phyloP scores from a whole-genome alignment of 2,329 filamentous ascomycete genomes.

The Karstenula rhodostoma region DNA sequence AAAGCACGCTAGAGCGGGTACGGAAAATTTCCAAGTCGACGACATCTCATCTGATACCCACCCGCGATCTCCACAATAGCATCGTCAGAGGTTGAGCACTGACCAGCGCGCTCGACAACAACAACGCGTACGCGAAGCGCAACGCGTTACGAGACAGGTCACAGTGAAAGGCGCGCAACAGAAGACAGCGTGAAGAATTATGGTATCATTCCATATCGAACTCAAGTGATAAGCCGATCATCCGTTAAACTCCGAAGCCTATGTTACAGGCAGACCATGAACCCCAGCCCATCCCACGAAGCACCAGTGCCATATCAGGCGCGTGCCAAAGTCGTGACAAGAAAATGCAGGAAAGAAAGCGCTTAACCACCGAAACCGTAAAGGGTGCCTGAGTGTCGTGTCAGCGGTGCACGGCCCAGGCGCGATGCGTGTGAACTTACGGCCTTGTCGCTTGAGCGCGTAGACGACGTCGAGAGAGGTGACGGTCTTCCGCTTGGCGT shows the following conservation, averaged over 20 bases:
- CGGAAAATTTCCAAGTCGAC: not conserved
- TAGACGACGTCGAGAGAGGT: slow-evolving; percentile 70
- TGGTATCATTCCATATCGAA: slow-evolving; percentile 47
- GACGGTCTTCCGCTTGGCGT: slow-evolving; percentile 81
- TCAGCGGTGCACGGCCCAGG: slow-evolving; percentile 17
- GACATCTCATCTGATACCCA: not conserved
- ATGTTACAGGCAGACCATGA: slow-evolving; percentile 40
- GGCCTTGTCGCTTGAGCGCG: slow-evolving; percentile 70
- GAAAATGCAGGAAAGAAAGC: slow-evolving; percentile 42
- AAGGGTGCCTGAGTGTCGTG: slow-evolving; percentile 58
- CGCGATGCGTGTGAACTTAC: slow-evolving; percentile 42
- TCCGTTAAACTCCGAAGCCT: slow-evolving; percentile 48
- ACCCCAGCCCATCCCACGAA: slow-evolving; percentile 38
- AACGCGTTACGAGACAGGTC: not conserved
- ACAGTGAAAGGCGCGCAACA: not conserved
- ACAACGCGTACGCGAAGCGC: not conserved
- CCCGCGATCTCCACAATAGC: not conserved
- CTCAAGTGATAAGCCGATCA: slow-evolving; percentile 26
- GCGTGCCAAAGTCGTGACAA: slow-evolving; percentile 45
- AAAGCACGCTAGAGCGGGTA: slow-evolving; percentile 12
- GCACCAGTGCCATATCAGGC: slow-evolving; percentile 66
- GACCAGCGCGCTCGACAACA: slow-evolving; percentile 1
- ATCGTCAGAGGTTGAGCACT: not conserved
- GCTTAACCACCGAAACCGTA: slow-evolving; percentile 73
- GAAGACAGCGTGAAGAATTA: slow-evolving; percentile 33